Base-by-base conservation (phyloP, 805 yeast genomes). In the Schwanniomyces occidentalis region DNA sequence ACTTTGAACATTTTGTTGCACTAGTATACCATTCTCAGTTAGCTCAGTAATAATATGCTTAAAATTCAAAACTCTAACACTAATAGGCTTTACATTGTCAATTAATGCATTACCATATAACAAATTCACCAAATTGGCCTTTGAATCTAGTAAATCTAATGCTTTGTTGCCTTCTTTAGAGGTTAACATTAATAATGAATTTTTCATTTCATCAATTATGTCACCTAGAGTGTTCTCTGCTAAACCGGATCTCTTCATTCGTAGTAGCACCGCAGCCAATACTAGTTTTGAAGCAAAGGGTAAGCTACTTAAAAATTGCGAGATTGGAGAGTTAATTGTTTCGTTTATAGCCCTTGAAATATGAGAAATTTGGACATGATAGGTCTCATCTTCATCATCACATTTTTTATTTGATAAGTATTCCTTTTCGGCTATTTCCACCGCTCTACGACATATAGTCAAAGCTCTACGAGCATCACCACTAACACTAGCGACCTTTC, bases 381-480 rank as follows among this genome's bases (percentile, higher is more conserved):
- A 78, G 2, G 63, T 52, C 8, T 71, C 73, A 12, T 63, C 57
- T 5, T 52, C 44, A 21, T 44, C 30, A 7, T 47, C 43, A 16
- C 35, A 30, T 27, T 45, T 42, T 15, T 51, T 46, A 1, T 34
- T 39, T 1, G 34, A 24, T 10, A 71, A 49, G 49, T 71, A 76
- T 40, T 81, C 85, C 21, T 61, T 51, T 51, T 87, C 95, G 0
- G 96, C 95, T 19, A 90, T 69, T 52, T 88, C 96, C 6, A 90
- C 83, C 0, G 97, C 96, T 38, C 97, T 67, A 24, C 90, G 73
- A 52, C 96, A 85, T 16, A 93, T 85, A 38, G 84, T 84, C 36
- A 93, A 66, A 0, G 96, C 97, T 40, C 98, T 69, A 51, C 99
- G 72, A 1, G 97, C 99, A 67, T 93, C 99, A 39, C 99, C 99